Evolutionary conservation across 495 filamentous ascomycete genomes (phyloP), one percentile per base, ranked within the genome.

Genomic region (Aspergillus campestris): DNA sequence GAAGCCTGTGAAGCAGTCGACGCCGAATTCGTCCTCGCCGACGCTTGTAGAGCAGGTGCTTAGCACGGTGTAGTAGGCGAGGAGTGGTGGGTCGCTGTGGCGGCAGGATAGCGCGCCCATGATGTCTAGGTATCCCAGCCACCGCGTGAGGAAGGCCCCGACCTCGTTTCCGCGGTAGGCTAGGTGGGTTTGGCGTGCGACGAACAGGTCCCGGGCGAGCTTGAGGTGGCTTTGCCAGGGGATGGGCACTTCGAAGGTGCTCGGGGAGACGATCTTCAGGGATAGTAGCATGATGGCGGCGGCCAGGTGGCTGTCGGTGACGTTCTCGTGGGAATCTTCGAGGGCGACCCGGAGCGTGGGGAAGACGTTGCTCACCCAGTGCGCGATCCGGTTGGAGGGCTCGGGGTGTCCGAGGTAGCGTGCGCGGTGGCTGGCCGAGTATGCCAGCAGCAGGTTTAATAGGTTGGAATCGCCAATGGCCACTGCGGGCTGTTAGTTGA

Each of bases 221-320:
- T 80, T 79, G 6, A 94, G 73, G 61, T 92, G 87, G 29, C 72
- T 79, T 50, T 87, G 83, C 88, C 88, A 94, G 0, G 77, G 65
- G 27, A 83, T 77, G 3, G 82, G 78, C 4, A 86, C 78, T 39
- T 80, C 78, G 52, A 94, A 91, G 2, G 86, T 83, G 41, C 81
- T 83, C 6, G 88, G 88, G 3, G 85, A 88, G 34, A 94, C 82
- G 34, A 94, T 94, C 52, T 94, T 84, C 38, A 92, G 69, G 1
- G 87, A 91, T 6, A 87, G 77, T 30, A 94, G 70, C 85, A 94
- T 87, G 44, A 94, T 89, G 3, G 87, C 85, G 0, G 88, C 87
- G 8, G 88, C 86, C 13, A 94, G 71, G 50, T 85, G 87, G 32
- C 78, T 77, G 56, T 89, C 80, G 13, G 83, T 81, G 36, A 87